Base-by-base conservation (phyloP, 2,329 filamentous ascomycete species). In the Fusarium buxicola region DNA sequence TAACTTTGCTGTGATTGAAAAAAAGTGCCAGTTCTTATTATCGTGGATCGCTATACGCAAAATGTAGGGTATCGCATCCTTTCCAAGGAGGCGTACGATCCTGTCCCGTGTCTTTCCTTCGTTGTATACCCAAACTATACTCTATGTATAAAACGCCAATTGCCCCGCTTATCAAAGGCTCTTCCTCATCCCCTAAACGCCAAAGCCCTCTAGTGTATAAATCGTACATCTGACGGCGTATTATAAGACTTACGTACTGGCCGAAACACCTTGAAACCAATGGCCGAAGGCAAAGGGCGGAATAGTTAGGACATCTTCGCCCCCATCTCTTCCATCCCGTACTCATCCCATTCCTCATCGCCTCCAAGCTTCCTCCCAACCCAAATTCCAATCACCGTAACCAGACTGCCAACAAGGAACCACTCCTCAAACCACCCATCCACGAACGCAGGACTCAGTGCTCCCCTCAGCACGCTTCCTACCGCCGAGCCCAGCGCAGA, bases 401-500 rank as follows among this genome's bases (percentile, higher is more conserved):
- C 71, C 1, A 81, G 78, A 60, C 88, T 90, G 6, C 89, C 89
- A 3, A 88, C 73, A 53, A 96, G 75, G 74, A 96, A 96, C 89
- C 92, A 94, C 8, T 87, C 88, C 74, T 96, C 92, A 68, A 96
- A 96, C 92, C 92, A 96, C 27, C 86, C 82, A 70, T 96, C 80
- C 31, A 84, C 83, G 61, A 86, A 85, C 9, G 74, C 75, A 5
- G 82, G 82, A 49, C 78, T 74, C 88, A 96, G 80, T 13, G 92
- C 90, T 16, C 90, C 91, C 38, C 91, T 88, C 27, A 96, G 78
- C 1, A 91, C 91, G 64, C 93, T 90, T 3, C 87, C 88, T 4
- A 96, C 91, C 2, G 90, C 90, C 45, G 86, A 88, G 56, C 92
- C 88, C 72, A 94, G 89, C 73, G 94, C 90, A 32, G 81, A 82